Base-by-base conservation (phyloP, 805 yeast species). In the Wickerhamiella kazuoi region DNA sequence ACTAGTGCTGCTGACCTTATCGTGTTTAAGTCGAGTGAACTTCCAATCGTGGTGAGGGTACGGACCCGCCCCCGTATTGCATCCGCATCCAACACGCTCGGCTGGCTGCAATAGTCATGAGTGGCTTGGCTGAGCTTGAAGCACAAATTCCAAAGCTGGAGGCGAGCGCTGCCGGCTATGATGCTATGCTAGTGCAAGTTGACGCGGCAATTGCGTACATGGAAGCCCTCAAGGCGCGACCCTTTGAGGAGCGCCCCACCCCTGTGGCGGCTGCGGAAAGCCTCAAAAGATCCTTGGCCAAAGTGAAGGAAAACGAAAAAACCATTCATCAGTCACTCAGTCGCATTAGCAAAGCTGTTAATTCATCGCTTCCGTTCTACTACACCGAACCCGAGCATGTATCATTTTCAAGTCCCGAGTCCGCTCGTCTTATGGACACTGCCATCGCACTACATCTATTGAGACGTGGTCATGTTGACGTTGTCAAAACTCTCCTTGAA, bases 361-460 rank as follows among this genome's bases (percentile, higher is more conserved):
- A 5, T 45, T 51, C 21, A 49, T 53, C 21, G 29, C 53, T n/a
- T 47, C 50, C 3, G 45, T 47, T 5, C 42, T 54, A 24, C 53
- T 54, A 44, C 48, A 47, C 15, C 51, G 37, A 40, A 28, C 55
- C 69, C 17, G 59, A 29, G 14, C 8, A 8, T 14, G 17, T 6
- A 14, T 5, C 31, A 15, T 29, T 29, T 14, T 8, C 15, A 8
- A 15, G 15, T 5, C 31, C 31, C 7, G 15, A 14, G 31, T 5
- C 31, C 31, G 14, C 7, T 7, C 31, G 14, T 5, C 17, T 29
- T 6, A 29, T 34, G 9, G 36, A 65, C 26, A 51, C 53, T 15
- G 71, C 72, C 1, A 58, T 71, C 8, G 61, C 62, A 17, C 55
- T 62, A 41, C 74, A 71, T 46, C 50, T 71, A 17, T 51, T 65